Percentiles rank a stretch among this genome's conserved stretches.
These are phyloP conservation scores for Tolypocladium capitatum DNA, from an alignment of 2,329 filamentous ascomycete species.

Conservation along the genomic window DNA sequence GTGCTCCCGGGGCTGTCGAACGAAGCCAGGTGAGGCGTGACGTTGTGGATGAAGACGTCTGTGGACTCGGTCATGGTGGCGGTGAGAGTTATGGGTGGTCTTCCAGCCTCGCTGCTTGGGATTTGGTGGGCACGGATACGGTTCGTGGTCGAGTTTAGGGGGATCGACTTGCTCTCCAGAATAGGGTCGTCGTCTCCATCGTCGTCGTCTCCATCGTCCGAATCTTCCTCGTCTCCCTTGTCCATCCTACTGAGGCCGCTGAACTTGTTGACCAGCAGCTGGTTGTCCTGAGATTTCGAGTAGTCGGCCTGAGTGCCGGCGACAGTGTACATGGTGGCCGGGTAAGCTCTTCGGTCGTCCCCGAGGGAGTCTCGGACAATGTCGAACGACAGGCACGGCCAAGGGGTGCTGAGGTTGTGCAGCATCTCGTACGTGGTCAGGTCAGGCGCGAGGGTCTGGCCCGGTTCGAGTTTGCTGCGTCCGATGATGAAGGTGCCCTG, in stretches of 20 bases:
- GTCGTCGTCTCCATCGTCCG: slow-evolving; percentile 58
- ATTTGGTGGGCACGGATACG: slow-evolving; percentile 80
- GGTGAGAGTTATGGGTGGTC: slow-evolving; percentile 68
- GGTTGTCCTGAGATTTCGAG: slow-evolving; percentile 67
- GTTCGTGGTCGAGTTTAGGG: slow-evolving; percentile 79
- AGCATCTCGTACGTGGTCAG: slow-evolving; percentile 96
- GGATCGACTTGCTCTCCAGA: slow-evolving; percentile 82
- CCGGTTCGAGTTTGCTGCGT: slow-evolving; percentile 77
- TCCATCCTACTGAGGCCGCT: slow-evolving; percentile 86
- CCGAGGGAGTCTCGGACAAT: slow-evolving; percentile 77
- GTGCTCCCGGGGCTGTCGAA: slow-evolving; percentile 81
- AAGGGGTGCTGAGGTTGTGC: slow-evolving; percentile 83
- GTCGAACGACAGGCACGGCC: slow-evolving; percentile 96
- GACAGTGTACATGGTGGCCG: slow-evolving; percentile 88
- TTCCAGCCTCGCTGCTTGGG: slow-evolving; percentile 54
- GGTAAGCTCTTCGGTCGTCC: slow-evolving; percentile 83
- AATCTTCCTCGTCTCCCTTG: slow-evolving; percentile 49
- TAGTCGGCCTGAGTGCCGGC: slow-evolving; percentile 85
- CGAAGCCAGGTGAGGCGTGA: slow-evolving; percentile 75
- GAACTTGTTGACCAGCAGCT: slow-evolving; percentile 92
- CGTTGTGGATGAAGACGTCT: slow-evolving; percentile 84
- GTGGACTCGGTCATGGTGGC: slow-evolving; percentile 87
- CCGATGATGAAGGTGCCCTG: slow-evolving; percentile 93
- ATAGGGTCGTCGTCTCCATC: slow-evolving; percentile 77
- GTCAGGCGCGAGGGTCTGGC: slow-evolving; percentile 84